Percentiles rank a stretch among this genome's conserved stretches.
Evolutionary conservation across 139 green algal genomes (phyloP).

Genomic region (Mychonastes homosphaera): DNA sequence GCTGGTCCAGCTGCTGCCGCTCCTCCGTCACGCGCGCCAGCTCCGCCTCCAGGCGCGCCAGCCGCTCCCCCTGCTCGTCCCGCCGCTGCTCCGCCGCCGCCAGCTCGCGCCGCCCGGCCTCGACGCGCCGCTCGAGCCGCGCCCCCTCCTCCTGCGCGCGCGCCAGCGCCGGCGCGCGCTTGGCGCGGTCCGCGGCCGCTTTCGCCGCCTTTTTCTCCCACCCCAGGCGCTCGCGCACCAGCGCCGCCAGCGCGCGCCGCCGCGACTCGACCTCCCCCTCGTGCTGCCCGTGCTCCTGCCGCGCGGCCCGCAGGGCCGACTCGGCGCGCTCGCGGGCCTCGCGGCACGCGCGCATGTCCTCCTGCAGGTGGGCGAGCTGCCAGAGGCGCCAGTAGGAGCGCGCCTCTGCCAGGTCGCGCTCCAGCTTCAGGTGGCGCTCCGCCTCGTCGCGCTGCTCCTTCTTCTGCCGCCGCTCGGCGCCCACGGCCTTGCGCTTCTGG

Average conservation of each 20-base stretch:
- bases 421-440: slow-evolving; percentile 65
- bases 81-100: slow-evolving; percentile 15
- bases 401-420: slow-evolving; percentile 60
- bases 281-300: slow-evolving; percentile 14
- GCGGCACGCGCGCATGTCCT: slow-evolving; percentile 16
- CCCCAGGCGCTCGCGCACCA: slow-evolving; percentile 37
- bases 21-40: slow-evolving; percentile 31
- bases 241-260: slow-evolving; percentile 14
- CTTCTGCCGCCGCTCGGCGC: slow-evolving; percentile 74
- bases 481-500: slow-evolving; percentile 59
- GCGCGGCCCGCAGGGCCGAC: slow-evolving; percentile 29
- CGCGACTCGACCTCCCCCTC: slow-evolving; percentile 16
- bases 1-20: slow-evolving; percentile 7
- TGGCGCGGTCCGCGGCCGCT: slow-evolving; percentile 53
- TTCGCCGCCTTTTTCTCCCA: slow-evolving; percentile 65
- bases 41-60: slow-evolving; percentile 28
- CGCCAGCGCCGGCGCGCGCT: slow-evolving; percentile 31
- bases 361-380: slow-evolving; percentile 66
- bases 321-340: slow-evolving; percentile 1
- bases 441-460: slow-evolving; percentile 97
- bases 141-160: slow-evolving; percentile 41
- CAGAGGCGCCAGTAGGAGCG: slow-evolving; percentile 57
- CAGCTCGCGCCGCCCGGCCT: slow-evolving; percentile 30
- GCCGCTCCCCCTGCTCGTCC: slow-evolving; percentile 22
- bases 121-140: slow-evolving; percentile 37